phyloP scores from a whole-genome alignment of 1,139 yeast genomes.

The Hemisphaericaspora lyxosophila region DNA sequence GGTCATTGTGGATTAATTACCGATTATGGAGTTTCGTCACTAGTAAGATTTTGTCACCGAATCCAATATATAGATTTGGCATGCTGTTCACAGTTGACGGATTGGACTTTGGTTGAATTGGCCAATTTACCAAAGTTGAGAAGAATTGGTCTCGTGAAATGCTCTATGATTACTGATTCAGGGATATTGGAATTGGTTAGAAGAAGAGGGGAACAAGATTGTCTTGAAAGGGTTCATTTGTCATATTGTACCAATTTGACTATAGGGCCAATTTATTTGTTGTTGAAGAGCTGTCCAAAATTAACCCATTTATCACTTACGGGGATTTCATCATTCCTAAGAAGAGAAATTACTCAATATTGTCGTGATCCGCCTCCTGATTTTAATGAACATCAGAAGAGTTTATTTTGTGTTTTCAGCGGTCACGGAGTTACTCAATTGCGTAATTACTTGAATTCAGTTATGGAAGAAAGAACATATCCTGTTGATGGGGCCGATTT shows the following conservation, averaged over 20 bases:
- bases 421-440: slow-evolving; percentile 83
- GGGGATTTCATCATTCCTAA: slow-evolving; percentile 84
- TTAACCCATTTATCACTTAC: slow-evolving; percentile 86
- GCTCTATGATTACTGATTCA: slow-evolving; percentile 82
- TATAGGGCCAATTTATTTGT: slow-evolving; percentile 65
- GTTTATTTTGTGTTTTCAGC: slow-evolving; percentile 88
- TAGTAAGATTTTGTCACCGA: slow-evolving; percentile 78
- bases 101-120: slow-evolving; percentile 75
- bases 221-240: slow-evolving; percentile 87
- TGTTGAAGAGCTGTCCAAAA: slow-evolving; percentile 79
- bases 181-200: slow-evolving; percentile 80
- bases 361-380: slow-evolving; percentile 97
- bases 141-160: slow-evolving; percentile 91
- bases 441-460: slow-evolving; percentile 56
- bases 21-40: slow-evolving; percentile 76
- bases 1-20: slow-evolving; percentile 94
- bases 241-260: slow-evolving; percentile 87
- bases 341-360: slow-evolving; percentile 80
- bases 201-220: slow-evolving; percentile 68
- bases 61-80: slow-evolving; percentile 94
- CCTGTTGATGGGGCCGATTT: slow-evolving; percentile 42
- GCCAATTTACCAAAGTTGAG: slow-evolving; percentile 77
- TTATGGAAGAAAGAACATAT: slow-evolving; percentile 45
- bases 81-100: slow-evolving; percentile 88
- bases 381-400: slow-evolving; percentile 82